Evolutionary conservation across 805 yeast species (phyloP).

Genomic region (Blastobotrys mokoenaii): DNA sequence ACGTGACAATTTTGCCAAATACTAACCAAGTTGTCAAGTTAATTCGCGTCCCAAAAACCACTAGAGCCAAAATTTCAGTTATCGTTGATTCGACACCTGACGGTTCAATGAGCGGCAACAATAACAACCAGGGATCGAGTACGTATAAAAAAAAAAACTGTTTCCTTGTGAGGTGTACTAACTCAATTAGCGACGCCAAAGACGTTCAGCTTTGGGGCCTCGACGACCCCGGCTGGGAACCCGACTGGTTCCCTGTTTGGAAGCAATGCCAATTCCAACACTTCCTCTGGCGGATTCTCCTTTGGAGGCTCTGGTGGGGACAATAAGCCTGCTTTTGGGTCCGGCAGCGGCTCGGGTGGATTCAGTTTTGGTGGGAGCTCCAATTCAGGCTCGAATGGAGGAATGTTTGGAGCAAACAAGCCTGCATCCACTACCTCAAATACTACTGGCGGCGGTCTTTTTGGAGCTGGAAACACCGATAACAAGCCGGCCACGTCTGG

Average conservation of each 20-base stretch:
- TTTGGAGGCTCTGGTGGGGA: slow-evolving; percentile 17
- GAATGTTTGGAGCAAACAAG: neutral
- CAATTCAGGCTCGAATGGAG: slow-evolving; percentile 11
- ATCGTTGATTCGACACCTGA: neutral
- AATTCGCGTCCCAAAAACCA: neutral
- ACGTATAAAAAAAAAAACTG: neutral
- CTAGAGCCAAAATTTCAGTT: neutral
- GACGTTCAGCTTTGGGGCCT: slow-evolving; percentile 2
- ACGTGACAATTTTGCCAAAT: neutral
- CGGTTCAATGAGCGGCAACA: neutral
- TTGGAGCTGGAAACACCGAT: slow-evolving; percentile 18
- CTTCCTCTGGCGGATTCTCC: slow-evolving; percentile 1
- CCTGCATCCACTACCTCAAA: neutral
- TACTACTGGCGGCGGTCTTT: slow-evolving; percentile 4
- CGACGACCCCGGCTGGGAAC: slow-evolving; percentile 13
- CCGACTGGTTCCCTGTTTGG: slow-evolving; percentile 4
- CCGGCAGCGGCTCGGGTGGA: slow-evolving; percentile 7
- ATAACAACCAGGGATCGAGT: neutral
- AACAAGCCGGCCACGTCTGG: slow-evolving; percentile 9
- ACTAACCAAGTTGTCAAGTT: neutral
- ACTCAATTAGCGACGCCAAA: slow-evolving; percentile 1
- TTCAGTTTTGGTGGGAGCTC: slow-evolving; percentile 6
- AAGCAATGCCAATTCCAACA: slow-evolving; percentile 1
- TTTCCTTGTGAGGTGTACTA: neutral
- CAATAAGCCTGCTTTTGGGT: slow-evolving; percentile 12